Evolutionary conservation across 768 basidiomycete genomes (phyloP).

Genomic region (Chalciporus piperatus): DNA sequence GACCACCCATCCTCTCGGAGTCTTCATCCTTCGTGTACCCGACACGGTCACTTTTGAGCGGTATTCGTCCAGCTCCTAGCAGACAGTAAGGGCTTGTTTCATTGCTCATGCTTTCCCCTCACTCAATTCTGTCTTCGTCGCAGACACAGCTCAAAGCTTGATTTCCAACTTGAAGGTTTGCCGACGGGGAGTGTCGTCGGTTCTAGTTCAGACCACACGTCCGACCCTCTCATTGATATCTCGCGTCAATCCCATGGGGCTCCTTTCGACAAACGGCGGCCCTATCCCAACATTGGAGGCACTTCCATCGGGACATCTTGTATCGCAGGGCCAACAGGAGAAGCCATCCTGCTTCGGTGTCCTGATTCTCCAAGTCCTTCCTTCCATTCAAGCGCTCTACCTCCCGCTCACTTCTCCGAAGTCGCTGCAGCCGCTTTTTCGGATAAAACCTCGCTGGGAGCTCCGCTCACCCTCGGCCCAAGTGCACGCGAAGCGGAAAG

Average conservation of each 20-base stretch:
- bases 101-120: too few species aligned
- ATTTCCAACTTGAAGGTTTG: not conserved
- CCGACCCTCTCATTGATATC: too few species aligned
- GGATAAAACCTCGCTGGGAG: not conserved
- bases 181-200: not conserved
- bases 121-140: not conserved
- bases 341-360: not conserved
- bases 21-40: conserved; percentile 36
- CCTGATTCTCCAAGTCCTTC: conserved; percentile 1
- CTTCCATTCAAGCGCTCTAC: conserved; percentile 4
- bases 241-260: too few species aligned
- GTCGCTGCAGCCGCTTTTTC: conserved; percentile 13
- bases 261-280: not conserved
- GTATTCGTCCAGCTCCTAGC: conserved; percentile 34
- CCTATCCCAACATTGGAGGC: not conserved
- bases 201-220: not conserved
- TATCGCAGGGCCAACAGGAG: not conserved
- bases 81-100: not conserved
- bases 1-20: not conserved
- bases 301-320: not conserved
- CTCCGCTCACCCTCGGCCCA: not conserved
- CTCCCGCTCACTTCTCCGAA: conserved; percentile 17
- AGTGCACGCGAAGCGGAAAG: not conserved
- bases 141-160: not conserved
- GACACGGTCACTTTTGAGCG: conserved; percentile 38